phyloP scores from a whole-genome alignment of 139 green algal species.

The Limnomonas spitsbergensis region DNA sequence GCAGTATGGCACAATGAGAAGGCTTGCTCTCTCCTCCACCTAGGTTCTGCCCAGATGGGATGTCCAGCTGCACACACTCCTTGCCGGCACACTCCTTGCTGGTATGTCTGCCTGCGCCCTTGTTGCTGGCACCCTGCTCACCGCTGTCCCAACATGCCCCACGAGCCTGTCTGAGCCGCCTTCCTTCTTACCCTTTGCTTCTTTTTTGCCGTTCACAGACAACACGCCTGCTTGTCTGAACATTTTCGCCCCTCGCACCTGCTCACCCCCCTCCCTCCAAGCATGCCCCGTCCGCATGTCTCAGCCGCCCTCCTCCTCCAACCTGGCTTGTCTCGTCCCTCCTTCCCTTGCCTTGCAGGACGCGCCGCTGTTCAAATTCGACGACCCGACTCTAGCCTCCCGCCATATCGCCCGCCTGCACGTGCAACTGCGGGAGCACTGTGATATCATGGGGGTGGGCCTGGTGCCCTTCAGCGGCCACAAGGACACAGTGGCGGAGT shows the following conservation, averaged over 20 bases:
- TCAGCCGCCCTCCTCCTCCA: background rate
- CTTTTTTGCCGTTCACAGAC: background rate
- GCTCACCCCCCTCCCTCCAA: constrained; percentile 1
- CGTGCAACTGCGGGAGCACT: constrained; percentile 45
- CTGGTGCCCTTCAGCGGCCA: background rate
- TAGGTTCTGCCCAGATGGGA: too few species aligned
- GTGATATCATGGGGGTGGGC: constrained; percentile 69
- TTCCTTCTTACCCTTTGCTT: too few species aligned
- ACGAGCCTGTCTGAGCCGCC: too few species aligned
- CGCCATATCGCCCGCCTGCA: constrained; percentile 49
- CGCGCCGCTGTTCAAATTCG: constrained; percentile 4
- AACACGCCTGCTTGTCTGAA: background rate
- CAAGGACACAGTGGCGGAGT: constrained; percentile 50
- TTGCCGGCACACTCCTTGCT: too few species aligned
- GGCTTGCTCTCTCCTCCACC: too few species aligned
- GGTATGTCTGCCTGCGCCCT: too few species aligned
- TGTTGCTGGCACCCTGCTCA: too few species aligned
- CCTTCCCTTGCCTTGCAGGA: too few species aligned
- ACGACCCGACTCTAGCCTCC: background rate
- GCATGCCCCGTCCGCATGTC: background rate
- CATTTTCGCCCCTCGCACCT: background rate
- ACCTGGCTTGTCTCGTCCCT: background rate
- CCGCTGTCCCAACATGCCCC: too few species aligned
- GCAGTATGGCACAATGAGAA: too few species aligned
- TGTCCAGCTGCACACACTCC: too few species aligned